Base-by-base conservation (phyloP, 2,329 filamentous ascomycete genomes). In the Fusarium domesticum region DNA sequence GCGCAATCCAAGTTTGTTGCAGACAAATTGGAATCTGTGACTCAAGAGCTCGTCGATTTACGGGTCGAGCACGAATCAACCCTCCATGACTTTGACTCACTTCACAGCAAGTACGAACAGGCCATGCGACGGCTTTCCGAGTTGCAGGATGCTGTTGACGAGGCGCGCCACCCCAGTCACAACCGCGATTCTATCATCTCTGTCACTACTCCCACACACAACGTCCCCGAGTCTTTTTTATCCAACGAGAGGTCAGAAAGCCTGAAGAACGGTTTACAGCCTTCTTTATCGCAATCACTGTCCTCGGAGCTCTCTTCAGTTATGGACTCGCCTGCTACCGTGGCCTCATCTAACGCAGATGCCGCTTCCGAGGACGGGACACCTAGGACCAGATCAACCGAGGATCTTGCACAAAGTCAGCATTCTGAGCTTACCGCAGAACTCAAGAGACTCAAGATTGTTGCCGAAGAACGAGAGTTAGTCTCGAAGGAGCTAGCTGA, bases 291-390 rank as follows among this genome's bases (percentile, higher is more conserved):
- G 73, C 89, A 85, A 67, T 96, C 90, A 62, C 85, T 96, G 58
- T 96, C 89, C 56, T 93, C 89, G 71, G 93, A 97, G 72, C 80
- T 96, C 66, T 95, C 89, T 62, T 95, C 86, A 66, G 89, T 81
- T 74, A 81, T 86, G 78, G 87, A 87, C 62, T 88, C 86, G 63
- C 81, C 81, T 58, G 75, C 76, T 59, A 84, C 81, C 52, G 75
- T 74, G 51, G 82, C 84, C 56, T 76, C 77, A 38, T 83, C 80
- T 55, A 80, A 84, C 63, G 72, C 74, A 47, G 83, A 83, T 53
- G 47, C 57, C 11, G 51, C 56, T 15, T 64, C 64, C 12, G 68
- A 69, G 10, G 65, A 69, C 8, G 67, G 64, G 7, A 76, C 71
- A 5, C 67, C 70, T 17, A 73, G 69, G 5, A 70, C 69, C n/a